Evolutionary conservation across 2,329 filamentous ascomycete species (phyloP).

Genomic region (Fusarium concolor): DNA sequence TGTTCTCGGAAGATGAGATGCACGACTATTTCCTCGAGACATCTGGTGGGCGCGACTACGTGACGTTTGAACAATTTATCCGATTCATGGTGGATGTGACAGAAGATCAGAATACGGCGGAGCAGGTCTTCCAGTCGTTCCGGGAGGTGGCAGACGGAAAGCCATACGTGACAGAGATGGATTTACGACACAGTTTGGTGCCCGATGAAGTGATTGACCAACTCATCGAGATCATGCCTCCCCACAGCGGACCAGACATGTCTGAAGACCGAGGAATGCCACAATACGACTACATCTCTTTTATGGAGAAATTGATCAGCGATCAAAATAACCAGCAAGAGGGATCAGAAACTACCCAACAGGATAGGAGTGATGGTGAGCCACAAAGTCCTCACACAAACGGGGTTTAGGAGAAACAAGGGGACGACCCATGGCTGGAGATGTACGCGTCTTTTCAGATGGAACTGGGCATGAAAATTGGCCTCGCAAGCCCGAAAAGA

Average conservation of each 20-base stretch:
- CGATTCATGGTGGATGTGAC: constrained; percentile 99
- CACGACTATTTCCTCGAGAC: constrained; percentile 92
- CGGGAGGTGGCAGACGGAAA: constrained; percentile 97
- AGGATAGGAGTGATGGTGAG: constrained; percentile 51
- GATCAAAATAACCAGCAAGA: constrained; percentile 52
- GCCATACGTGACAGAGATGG: constrained; percentile 98
- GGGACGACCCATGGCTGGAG: constrained; percentile 19
- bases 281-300: constrained; percentile 96
- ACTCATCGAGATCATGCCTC: constrained; percentile 86
- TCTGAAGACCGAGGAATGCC: constrained; percentile 84
- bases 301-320: constrained; percentile 89
- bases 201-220: constrained; percentile 98
- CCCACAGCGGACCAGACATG: constrained; percentile 85
- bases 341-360: constrained; percentile 47
- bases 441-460: constrained; percentile 28
- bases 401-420: constrained; percentile 43
- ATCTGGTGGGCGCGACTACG: constrained; percentile 80
- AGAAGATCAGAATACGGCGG: constrained; percentile 97
- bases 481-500: constrained; percentile 1
- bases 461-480: constrained; percentile 22
- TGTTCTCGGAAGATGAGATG: constrained; percentile 99
- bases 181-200: constrained; percentile 92
- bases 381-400: constrained; percentile 52
- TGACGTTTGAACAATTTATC: constrained; percentile 99
- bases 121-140: constrained; percentile 98